These are phyloP conservation scores for Dendrobium chrysotoxum DNA, from an alignment of 106 monocot species.

Conservation along the genomic window DNA sequence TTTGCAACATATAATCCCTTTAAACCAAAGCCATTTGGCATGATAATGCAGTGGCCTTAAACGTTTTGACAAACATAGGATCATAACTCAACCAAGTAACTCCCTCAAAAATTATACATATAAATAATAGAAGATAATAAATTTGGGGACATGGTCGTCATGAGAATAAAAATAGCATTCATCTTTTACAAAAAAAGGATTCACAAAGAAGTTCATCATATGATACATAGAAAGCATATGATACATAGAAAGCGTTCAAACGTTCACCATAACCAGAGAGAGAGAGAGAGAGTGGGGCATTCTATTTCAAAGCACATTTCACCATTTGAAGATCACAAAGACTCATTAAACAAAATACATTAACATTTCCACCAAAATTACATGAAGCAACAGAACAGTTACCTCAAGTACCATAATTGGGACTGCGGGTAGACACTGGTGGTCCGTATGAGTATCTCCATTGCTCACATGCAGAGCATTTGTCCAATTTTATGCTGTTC, in stretches of 20 bases:
- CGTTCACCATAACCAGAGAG: neutral
- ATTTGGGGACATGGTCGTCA: too few relatives aligned
- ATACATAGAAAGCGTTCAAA: neutral
- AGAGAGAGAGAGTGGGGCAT: neutral
- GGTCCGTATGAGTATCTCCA: slow-evolving; percentile 71
- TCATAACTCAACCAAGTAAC: too few relatives aligned
- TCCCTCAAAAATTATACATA: too few relatives aligned
- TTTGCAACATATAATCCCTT: too few relatives aligned
- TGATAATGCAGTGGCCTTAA: too few relatives aligned
- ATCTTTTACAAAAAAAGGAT: too few relatives aligned
- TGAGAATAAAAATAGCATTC: too few relatives aligned
- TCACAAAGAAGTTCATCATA: too few relatives aligned
- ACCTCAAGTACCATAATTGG: slow-evolving; percentile 44
- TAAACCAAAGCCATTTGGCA: too few relatives aligned
- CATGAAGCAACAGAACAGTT: neutral
- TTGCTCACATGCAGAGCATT: slow-evolving; percentile 55
- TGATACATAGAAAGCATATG: neutral
- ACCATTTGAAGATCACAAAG: neutral
- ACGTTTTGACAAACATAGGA: too few relatives aligned
- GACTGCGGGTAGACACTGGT: slow-evolving; percentile 32
- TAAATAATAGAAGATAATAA: too few relatives aligned
- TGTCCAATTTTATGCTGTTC: slow-evolving; percentile 51
- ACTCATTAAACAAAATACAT: neutral
- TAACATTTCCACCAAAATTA: neutral
- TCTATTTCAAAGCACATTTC: neutral